These are phyloP conservation scores for Endoconidiophora laricicola DNA, from an alignment of 2,329 filamentous ascomycete species.

Conservation along the genomic window DNA sequence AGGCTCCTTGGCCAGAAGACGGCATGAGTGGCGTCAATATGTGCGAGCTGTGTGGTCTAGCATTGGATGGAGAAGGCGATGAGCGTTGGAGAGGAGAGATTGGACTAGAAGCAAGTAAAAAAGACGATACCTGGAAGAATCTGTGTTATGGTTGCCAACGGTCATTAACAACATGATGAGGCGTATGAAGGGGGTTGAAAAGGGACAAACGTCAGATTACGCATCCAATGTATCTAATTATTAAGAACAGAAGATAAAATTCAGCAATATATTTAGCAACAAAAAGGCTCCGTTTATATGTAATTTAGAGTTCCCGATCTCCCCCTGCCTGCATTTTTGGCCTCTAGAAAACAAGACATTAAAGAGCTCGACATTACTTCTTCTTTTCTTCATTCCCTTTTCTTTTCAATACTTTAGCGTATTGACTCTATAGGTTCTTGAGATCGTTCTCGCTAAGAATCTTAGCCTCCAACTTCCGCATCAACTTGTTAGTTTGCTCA, in stretches of 20 bases:
- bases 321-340: too few relatives aligned
- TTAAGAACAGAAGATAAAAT: too few relatives aligned
- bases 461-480: constrained; percentile 56
- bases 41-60: constrained; percentile 39
- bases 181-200: neutral
- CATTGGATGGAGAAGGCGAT: constrained; percentile 45
- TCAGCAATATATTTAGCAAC: too few relatives aligned
- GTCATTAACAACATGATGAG: constrained; percentile 22
- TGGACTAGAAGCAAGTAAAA: constrained; percentile 28
- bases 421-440: constrained; percentile 16
- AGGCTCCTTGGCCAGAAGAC: neutral
- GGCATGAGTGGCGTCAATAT: neutral
- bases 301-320: too few relatives aligned
- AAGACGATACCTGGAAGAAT: constrained; percentile 18
- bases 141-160: constrained; percentile 63
- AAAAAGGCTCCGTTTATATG: too few relatives aligned
- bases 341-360: too few relatives aligned
- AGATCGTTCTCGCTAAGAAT: constrained; percentile 29
- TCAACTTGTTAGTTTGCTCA: constrained; percentile 90
- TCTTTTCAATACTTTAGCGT: too few relatives aligned
- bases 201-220: neutral
- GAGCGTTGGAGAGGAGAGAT: constrained; percentile 46
- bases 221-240: neutral
- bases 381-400: too few relatives aligned
- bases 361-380: too few relatives aligned